Conservation (phyloP, 106 monocot species). For the Posidonia australis region DNA sequence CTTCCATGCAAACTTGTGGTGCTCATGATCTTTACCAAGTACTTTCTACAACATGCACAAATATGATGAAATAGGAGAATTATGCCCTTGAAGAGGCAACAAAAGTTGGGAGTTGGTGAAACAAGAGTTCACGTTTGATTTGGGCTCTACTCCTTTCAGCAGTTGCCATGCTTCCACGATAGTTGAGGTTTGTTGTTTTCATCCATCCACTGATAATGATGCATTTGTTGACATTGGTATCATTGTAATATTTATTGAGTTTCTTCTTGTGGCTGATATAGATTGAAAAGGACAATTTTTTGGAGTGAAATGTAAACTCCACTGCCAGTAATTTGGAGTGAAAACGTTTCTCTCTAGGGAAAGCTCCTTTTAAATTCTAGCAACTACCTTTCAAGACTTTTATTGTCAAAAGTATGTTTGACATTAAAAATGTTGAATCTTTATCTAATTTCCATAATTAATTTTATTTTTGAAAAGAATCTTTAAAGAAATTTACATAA, state of each 20-base stretch:
- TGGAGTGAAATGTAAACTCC: too few relatives aligned
- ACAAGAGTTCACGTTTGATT: conserved; percentile 53
- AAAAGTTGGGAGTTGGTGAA: conserved; percentile 31
- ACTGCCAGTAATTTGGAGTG: too few relatives aligned
- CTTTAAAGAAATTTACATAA: too few relatives aligned
- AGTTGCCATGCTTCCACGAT: conserved; percentile 95
- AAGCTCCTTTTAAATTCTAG: too few relatives aligned
- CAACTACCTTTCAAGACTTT: too few relatives aligned
- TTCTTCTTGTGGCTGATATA: not conserved
- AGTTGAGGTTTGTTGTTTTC: conserved; percentile 47
- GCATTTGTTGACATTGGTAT: not conserved
- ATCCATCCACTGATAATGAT: not conserved
- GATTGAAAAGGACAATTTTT: conserved; percentile 35
- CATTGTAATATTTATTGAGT: not conserved
- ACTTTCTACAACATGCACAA: too few relatives aligned
- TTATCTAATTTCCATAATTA: too few relatives aligned
- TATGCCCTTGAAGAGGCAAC: not conserved
- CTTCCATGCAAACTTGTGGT: conserved; percentile 41
- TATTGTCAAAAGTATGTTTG: too few relatives aligned
- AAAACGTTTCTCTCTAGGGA: too few relatives aligned
- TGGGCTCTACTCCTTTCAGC: conserved; percentile 46
- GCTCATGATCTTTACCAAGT: conserved; percentile 40
- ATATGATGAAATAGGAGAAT: too few relatives aligned
- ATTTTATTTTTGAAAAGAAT: too few relatives aligned
- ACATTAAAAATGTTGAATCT: too few relatives aligned